A percentile compares a stretch with the other conserved stretches of the same genome.
Conservation (phyloP, 805 yeast genomes). For the Saccharomycopsis schoenii region DNA sequence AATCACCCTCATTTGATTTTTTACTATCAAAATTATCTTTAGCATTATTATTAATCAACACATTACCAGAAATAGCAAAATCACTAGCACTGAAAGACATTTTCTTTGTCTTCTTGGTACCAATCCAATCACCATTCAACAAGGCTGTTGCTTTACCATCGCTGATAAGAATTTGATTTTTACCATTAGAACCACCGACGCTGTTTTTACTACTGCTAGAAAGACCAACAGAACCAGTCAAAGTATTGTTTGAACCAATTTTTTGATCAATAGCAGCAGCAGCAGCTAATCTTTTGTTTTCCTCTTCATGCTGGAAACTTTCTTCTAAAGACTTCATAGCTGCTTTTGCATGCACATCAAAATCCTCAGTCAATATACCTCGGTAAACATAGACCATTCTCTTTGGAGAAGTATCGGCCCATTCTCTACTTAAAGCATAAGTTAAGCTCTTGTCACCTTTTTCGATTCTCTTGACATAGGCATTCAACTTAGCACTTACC, state of each 20-base stretch:
- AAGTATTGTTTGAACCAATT: not conserved
- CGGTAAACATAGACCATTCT: slow-evolving; percentile 84
- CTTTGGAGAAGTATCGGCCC: slow-evolving; percentile 87
- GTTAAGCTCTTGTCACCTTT: slow-evolving; percentile 66
- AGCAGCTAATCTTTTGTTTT: slow-evolving; percentile 23
- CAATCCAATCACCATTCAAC: not conserved
- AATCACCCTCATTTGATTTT: not conserved
- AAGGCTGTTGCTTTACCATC: not conserved
- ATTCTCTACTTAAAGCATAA: slow-evolving; percentile 73
- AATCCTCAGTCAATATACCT: slow-evolving; percentile 68
- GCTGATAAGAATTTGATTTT: not conserved
- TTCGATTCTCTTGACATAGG: slow-evolving; percentile 76
- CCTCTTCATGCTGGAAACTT: slow-evolving; percentile 22
- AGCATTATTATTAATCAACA: not conserved
- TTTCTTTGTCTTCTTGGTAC: not conserved
- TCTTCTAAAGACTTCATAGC: slow-evolving; percentile 36
- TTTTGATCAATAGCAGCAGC: not conserved
- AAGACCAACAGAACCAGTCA: not conserved
- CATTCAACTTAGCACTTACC: slow-evolving; percentile 75
- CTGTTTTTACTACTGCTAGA: not conserved
- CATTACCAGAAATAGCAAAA: not conserved
- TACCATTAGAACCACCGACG: not conserved
- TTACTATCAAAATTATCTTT: not conserved
- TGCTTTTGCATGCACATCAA: slow-evolving; percentile 58
- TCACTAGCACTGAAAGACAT: slow-evolving; percentile 1